Conservation (phyloP, 305 asterid genomes). For the Caryopteris hybrid region DNA sequence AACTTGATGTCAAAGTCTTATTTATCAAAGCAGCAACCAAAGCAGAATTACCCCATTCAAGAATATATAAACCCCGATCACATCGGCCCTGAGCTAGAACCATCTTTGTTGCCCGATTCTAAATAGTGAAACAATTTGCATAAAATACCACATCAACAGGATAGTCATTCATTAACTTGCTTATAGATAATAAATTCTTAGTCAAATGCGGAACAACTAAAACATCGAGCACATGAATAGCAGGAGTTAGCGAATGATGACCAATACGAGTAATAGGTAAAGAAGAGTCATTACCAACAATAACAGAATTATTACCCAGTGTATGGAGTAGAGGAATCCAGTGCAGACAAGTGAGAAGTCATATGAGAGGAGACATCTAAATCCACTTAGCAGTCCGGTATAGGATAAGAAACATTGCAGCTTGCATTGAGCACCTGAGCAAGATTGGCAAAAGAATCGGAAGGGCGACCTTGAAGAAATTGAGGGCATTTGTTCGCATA, state of each 20-base stretch:
- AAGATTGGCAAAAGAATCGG: neutral
- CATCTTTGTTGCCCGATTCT: too few relatives aligned
- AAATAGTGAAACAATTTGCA: too few relatives aligned
- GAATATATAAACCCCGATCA: neutral
- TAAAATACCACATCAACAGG: too few relatives aligned
- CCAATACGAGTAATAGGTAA: too few relatives aligned
- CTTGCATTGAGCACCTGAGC: too few relatives aligned
- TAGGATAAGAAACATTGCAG: too few relatives aligned
- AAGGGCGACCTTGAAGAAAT: neutral
- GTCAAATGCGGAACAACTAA: neutral
- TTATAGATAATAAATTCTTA: neutral
- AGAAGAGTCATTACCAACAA: neutral
- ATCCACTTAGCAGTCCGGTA: neutral
- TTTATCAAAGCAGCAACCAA: neutral
- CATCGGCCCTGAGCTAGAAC: too few relatives aligned
- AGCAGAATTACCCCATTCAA: neutral
- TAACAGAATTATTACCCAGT: neutral
- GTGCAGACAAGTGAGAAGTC: neutral
- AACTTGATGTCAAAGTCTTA: neutral
- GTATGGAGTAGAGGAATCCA: neutral
- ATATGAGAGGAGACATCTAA: neutral
- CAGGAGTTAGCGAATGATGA: neutral
- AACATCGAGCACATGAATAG: neutral
- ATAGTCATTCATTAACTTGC: too few relatives aligned
- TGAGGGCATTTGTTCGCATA: too few relatives aligned